Base-by-base conservation (phyloP, 2,329 filamentous ascomycete genomes). In the Calonectria naviculata region DNA sequence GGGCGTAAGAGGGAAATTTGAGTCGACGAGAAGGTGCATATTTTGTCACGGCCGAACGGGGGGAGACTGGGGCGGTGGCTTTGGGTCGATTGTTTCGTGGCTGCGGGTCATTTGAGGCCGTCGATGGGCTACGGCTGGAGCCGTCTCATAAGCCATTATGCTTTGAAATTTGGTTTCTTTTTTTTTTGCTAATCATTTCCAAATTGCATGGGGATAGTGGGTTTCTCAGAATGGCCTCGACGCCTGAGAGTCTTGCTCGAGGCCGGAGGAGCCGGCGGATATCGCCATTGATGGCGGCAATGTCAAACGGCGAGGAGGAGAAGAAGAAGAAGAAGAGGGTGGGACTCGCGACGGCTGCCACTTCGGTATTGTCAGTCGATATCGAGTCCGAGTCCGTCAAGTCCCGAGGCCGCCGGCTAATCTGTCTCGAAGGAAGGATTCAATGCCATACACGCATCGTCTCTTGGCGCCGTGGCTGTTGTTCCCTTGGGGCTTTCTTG, bases 21-120 rank as follows among this genome's bases (percentile, higher is more conserved):
- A 61, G 38, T 61, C 56, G 56, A 28, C 38, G 38, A 61, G 56
- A 31, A 42, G 41, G 58, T 60, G 68, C 29, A 67, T 46, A 68
- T 41, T 29, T 13, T n/a, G 38, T 44, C 36, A 38, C 56, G 38
- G 56, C 36, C 24, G 38, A 38, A 61, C 19, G 52, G 31, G 52
- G 31, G 21, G 29, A 38, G 36, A 61, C 56, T 42, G 36, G 56
- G 56, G 38, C 36, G 19, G 38, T 61, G 56, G 56, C 56, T 61
- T 61, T 44, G 56, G 38, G 34, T 61, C 24, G 56, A 29, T 15
- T 31, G 56, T 61, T 61, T 61, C 56, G 56, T 61, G 56, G 56
- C 56, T 61, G 56, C 56, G 26, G 56, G 38, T 31, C 56, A 15
- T 46, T 36, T 26, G 56, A 61, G 36, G 56, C 36, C 21, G 34